These are phyloP conservation scores for Dipodascopsis tothii DNA, from an alignment of 805 yeast genomes.

Conservation along the genomic window DNA sequence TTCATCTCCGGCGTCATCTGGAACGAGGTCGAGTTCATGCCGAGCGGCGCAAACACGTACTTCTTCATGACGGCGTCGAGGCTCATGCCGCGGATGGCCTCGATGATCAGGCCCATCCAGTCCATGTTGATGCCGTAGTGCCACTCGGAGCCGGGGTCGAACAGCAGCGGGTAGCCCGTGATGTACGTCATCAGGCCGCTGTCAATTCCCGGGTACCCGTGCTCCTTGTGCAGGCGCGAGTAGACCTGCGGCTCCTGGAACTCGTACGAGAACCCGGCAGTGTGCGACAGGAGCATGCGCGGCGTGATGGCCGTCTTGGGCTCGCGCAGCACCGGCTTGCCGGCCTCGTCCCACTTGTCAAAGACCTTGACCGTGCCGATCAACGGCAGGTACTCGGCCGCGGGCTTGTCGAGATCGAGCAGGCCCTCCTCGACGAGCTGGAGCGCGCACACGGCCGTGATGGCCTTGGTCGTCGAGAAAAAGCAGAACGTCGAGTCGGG, in stretches of 20 bases:
- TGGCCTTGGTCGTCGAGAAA: no score
- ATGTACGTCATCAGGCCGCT: no score
- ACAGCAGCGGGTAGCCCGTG: constrained; percentile 31
- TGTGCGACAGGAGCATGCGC: constrained; percentile 33
- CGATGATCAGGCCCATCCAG: constrained; percentile 34
- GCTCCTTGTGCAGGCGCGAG: no score
- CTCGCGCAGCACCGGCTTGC: constrained; percentile 26
- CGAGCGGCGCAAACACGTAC: constrained; percentile 31
- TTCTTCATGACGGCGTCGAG: constrained; percentile 30
- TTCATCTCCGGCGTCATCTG: no score
- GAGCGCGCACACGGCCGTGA: no score
- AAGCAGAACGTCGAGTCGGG: no score
- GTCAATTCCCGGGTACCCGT: no score
- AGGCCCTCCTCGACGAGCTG: constrained; percentile 33
- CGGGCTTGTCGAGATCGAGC: constrained; percentile 30
- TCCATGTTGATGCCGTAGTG: constrained; percentile 32
- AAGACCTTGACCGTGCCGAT: constrained; percentile 27
- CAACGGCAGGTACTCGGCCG: constrained; percentile 30
- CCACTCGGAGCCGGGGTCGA: constrained; percentile 37
- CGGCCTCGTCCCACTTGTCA: constrained; percentile 23
- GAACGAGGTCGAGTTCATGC: constrained; percentile 28
- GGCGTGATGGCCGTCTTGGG: constrained; percentile 32
- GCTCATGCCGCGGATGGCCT: constrained; percentile 28
- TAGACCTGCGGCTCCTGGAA: no score
- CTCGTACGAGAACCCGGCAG: constrained; percentile 12